Percentiles rank a stretch among this genome's conserved stretches.
Evolutionary conservation across 208 protist genomes (phyloP).

Genomic region (Plasmodiophora brassicae): DNA sequence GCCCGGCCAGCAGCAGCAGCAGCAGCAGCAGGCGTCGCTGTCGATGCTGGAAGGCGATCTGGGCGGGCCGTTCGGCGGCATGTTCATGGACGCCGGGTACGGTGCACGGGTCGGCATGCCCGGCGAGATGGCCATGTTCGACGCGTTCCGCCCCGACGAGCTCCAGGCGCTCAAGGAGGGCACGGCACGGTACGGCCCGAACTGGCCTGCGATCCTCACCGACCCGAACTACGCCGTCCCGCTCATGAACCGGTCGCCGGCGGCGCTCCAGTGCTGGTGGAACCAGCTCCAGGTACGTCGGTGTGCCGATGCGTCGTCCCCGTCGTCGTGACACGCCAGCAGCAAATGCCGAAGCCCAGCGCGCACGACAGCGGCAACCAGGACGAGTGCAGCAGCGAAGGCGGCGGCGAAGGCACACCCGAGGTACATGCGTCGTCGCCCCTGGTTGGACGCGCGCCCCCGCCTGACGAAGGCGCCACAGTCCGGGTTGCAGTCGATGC

Average conservation of each 20-base stretch:
- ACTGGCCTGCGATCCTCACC: background rate
- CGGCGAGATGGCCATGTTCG: background rate
- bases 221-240: constrained; percentile 28
- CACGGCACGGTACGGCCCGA: constrained; percentile 18
- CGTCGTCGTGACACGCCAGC: too few relatives aligned
- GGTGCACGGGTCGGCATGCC: background rate
- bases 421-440: too few relatives aligned
- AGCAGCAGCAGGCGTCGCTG: too few relatives aligned
- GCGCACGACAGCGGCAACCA: constrained; percentile 16
- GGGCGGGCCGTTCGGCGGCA: background rate
- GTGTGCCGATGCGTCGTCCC: too few relatives aligned
- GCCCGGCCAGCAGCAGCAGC: too few relatives aligned
- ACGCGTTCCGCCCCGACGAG: constrained; percentile 4
- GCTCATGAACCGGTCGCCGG: constrained; percentile 14
- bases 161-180: constrained; percentile 1
- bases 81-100: background rate
- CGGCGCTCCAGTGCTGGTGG: background rate
- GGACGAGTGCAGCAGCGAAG: constrained; percentile 26
- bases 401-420: too few relatives aligned
- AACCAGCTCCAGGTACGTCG: too few relatives aligned
- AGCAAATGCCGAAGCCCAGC: constrained; percentile 15
- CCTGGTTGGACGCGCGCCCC: too few relatives aligned
- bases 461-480: too few relatives aligned
- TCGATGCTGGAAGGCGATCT: background rate
- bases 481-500: constrained; percentile 24